Conservation (phyloP, 2,329 filamentous ascomycete species). For the Calonectria pteridis region DNA sequence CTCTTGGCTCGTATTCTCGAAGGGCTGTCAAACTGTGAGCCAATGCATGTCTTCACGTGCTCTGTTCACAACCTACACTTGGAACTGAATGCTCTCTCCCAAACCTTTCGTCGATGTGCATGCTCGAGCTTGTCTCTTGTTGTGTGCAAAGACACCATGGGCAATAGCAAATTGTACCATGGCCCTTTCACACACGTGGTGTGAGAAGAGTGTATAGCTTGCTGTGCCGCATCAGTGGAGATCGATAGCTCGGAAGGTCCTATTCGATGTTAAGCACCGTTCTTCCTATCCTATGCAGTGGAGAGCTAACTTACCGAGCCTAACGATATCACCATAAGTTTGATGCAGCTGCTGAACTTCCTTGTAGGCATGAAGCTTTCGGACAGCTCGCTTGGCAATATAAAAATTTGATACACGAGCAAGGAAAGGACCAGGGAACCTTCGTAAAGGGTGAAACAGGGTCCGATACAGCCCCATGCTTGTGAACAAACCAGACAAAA, state of each 20-base stretch:
- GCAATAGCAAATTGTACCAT: not conserved
- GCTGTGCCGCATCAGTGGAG: not conserved
- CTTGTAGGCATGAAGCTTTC: not conserved
- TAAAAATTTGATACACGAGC: not conserved
- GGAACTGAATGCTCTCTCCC: constrained; percentile 2
- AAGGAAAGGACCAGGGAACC: constrained; percentile 8
- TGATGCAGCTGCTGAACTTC: not conserved
- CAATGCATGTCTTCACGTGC: not conserved
- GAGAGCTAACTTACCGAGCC: not conserved
- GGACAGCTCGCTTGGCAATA: not conserved
- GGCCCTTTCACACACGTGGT: constrained; percentile 1
- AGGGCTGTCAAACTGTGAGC: not conserved
- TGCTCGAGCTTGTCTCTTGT: not conserved
- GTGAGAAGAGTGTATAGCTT: not conserved
- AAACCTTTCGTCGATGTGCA: not conserved
- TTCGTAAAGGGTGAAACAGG: not conserved
- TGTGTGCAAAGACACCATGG: not conserved
- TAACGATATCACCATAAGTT: constrained; percentile 8
- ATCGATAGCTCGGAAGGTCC: constrained; percentile 4
- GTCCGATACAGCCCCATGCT: not conserved
- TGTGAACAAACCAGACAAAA: not conserved
- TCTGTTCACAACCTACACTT: not conserved
- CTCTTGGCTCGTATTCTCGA: constrained; percentile 26
- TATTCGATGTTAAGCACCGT: not conserved
- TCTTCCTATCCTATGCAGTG: not conserved